A percentile compares a stretch with the other conserved stretches of the same genome.
These are phyloP conservation scores for Hydnomerulius pinastri DNA, from an alignment of 768 basidiomycete genomes.

Conservation along the genomic window DNA sequence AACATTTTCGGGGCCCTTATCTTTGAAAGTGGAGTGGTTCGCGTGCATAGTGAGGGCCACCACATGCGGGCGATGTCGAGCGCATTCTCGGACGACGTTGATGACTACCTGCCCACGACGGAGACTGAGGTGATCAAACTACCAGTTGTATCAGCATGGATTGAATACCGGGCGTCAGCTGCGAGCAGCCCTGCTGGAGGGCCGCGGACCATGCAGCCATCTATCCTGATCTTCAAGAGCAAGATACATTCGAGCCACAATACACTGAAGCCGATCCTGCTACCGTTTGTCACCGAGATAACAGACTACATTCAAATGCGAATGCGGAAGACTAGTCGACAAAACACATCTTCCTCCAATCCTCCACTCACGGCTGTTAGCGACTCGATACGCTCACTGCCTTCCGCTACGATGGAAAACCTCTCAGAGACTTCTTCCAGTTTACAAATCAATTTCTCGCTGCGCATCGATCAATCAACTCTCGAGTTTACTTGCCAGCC, in stretches of 20 bases:
- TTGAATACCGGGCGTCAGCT: conserved; percentile 71
- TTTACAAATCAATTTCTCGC: conserved; percentile 79
- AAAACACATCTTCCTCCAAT: conserved; percentile 18
- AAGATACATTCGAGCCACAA: conserved; percentile 92
- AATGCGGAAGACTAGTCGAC: conserved; percentile 52
- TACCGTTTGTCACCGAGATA: conserved; percentile 84
- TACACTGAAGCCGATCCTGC: conserved; percentile 73
- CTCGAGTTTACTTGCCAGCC: conserved; percentile 87
- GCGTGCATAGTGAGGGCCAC: conserved; percentile 58
- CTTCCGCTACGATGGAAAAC: conserved; percentile 17
- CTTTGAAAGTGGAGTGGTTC: conserved; percentile 85
- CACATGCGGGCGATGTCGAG: conserved; percentile 40
- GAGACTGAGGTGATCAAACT: conserved; percentile 68
- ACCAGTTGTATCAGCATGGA: conserved; percentile 80
- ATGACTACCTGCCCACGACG: conserved; percentile 50
- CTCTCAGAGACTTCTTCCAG: conserved; percentile 38
- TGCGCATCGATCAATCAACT: conserved; percentile 89
- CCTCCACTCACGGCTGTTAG: conserved; percentile 12
- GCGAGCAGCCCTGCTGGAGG: conserved; percentile 40
- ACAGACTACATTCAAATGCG: conserved; percentile 69
- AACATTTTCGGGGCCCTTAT: conserved; percentile 65
- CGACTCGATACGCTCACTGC: conserved; percentile 9
- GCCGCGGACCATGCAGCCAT: conserved; percentile 42
- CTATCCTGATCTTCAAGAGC: conserved; percentile 76
- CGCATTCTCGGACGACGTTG: conserved; percentile 44